These are phyloP conservation scores for Candida tallmaniae DNA, from an alignment of 805 yeast genomes.

Conservation along the genomic window DNA sequence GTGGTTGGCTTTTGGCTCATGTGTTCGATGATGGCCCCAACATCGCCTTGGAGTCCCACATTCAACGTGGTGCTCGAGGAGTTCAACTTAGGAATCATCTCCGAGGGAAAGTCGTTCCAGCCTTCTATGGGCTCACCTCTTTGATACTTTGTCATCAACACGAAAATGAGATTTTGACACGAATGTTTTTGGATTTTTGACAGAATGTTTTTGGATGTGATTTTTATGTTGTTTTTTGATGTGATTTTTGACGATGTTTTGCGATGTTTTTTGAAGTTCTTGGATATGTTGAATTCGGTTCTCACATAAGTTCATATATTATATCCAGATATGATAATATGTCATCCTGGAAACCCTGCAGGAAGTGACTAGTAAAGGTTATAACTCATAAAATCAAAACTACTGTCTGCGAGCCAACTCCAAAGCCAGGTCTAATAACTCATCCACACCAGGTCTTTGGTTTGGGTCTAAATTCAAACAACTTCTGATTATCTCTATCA, in stretches of 20 bases:
- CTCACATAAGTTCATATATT: too few species aligned
- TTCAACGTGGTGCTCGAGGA: slow-evolving; percentile 1
- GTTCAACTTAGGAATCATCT: slow-evolving; percentile 14
- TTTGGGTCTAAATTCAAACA: slow-evolving; percentile 64
- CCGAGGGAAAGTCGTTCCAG: slow-evolving; percentile 61
- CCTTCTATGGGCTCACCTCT: slow-evolving; percentile 42
- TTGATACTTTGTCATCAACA: slow-evolving; percentile 27
- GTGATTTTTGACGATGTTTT: not conserved
- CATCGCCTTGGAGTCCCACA: not conserved
- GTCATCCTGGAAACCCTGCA: too few species aligned
- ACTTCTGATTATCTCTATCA: slow-evolving; percentile 50
- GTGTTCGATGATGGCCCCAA: slow-evolving; percentile 7
- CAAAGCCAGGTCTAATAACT: slow-evolving; percentile 49
- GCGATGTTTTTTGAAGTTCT: too few species aligned
- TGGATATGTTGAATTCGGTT: too few species aligned
- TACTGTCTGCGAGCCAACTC: too few species aligned
- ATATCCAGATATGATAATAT: too few species aligned
- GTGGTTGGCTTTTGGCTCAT: slow-evolving; percentile 15
- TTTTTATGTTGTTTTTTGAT: too few species aligned
- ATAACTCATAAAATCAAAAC: too few species aligned
- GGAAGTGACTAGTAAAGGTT: too few species aligned
- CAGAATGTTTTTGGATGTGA: too few species aligned
- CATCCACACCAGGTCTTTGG: slow-evolving; percentile 60
- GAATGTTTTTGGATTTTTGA: too few species aligned
- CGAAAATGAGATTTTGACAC: too few species aligned